Conservation (phyloP, 139 green algal species). For the Zygnema cylindricum region DNA sequence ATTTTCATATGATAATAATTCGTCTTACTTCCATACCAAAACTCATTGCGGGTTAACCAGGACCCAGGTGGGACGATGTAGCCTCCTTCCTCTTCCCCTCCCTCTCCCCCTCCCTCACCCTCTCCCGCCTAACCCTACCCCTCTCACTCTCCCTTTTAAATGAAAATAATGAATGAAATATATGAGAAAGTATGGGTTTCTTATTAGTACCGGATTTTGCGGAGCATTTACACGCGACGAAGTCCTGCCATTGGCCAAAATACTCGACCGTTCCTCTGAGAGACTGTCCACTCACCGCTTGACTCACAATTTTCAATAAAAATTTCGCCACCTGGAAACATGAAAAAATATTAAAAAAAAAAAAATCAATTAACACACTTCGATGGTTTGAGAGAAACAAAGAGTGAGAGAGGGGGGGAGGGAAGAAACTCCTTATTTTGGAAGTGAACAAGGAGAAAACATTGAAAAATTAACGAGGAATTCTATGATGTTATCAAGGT, state of each 20-base stretch:
- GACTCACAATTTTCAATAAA: constrained; percentile 42
- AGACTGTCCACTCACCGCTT: constrained; percentile 19
- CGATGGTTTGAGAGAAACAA: no score
- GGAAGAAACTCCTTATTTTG: no score
- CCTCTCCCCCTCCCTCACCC: background rate
- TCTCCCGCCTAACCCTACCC: background rate
- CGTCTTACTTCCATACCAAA: no score
- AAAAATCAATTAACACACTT: no score
- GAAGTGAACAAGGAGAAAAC: no score
- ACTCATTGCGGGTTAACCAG: no score
- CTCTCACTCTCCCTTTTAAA: constrained; percentile 3
- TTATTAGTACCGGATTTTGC: constrained; percentile 71
- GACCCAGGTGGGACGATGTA: background rate
- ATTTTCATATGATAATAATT: no score
- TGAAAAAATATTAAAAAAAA: no score
- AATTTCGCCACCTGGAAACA: constrained; percentile 44
- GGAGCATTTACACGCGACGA: constrained; percentile 74
- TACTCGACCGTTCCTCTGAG: constrained; percentile 34
- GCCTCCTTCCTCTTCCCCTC: background rate
- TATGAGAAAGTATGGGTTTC: no score
- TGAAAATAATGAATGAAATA: constrained; percentile 6
- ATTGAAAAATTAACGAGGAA: no score
- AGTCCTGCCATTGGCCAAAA: constrained; percentile 3
- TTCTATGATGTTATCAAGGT: no score
- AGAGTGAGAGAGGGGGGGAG: no score